Percentiles rank a stretch among this genome's conserved stretches.
Evolutionary conservation across 2,329 filamentous ascomycete species (phyloP).

Genomic region (Ophiostoma ips): DNA sequence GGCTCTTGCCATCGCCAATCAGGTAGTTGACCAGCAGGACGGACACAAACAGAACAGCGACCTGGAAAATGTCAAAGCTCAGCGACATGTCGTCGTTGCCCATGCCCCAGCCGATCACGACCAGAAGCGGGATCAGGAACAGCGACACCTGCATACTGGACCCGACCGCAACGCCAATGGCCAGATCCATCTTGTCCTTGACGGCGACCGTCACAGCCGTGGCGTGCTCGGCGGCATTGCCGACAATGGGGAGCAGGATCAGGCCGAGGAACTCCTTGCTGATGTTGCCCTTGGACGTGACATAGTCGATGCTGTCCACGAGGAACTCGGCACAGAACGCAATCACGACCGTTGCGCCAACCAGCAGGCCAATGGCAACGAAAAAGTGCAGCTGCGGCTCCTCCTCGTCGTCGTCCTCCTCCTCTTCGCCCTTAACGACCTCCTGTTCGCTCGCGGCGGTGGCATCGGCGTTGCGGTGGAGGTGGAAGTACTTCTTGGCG

Average conservation of each 20-base stretch:
- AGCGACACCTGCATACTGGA: slow-evolving; percentile 71
- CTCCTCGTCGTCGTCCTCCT: slow-evolving; percentile 57
- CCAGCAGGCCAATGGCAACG: slow-evolving; percentile 60
- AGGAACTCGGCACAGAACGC: slow-evolving; percentile 67
- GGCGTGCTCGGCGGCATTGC: slow-evolving; percentile 67
- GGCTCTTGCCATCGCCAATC: slow-evolving; percentile 68
- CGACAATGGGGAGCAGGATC: slow-evolving; percentile 65
- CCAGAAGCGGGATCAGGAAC: slow-evolving; percentile 63
- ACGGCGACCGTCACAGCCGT: slow-evolving; percentile 67
- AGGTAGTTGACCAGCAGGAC: slow-evolving; percentile 78
- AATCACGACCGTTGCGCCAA: slow-evolving; percentile 61
- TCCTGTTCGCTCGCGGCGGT: slow-evolving; percentile 21
- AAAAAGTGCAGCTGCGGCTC: slow-evolving; percentile 58
- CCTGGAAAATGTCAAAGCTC: slow-evolving; percentile 79
- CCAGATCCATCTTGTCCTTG: slow-evolving; percentile 77
- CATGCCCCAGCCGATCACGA: slow-evolving; percentile 69
- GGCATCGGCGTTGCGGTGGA: slow-evolving; percentile 15
- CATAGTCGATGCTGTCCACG: slow-evolving; percentile 54
- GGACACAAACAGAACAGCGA: slow-evolving; percentile 71
- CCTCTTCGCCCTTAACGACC: slow-evolving; percentile 26
- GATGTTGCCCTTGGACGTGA: slow-evolving; percentile 43
- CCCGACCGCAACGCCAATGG: slow-evolving; percentile 67
- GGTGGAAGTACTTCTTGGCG: slow-evolving; percentile 18
- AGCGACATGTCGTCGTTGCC: slow-evolving; percentile 60
- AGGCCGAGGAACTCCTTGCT: slow-evolving; percentile 62